Percentiles rank a stretch among this genome's conserved stretches.
Evolutionary conservation across 345 rosid genomes (phyloP).

Genomic region (Aquilaria malaccensis): DNA sequence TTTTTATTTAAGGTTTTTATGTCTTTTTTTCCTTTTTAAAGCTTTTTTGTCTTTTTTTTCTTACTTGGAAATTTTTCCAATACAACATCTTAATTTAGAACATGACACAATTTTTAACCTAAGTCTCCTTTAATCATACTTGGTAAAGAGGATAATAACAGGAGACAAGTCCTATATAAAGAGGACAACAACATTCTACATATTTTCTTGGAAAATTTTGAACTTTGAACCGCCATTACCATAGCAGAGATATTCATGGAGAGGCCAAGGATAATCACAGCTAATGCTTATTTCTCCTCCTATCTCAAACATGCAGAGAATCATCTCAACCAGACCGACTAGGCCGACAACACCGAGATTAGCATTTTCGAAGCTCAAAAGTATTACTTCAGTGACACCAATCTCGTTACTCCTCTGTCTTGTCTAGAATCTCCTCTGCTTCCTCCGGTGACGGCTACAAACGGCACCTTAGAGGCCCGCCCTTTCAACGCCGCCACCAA

Average conservation of each 20-base stretch:
- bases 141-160: no score
- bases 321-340: neutral
- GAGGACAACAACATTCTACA: no score
- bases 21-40: no score
- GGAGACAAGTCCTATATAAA: no score
- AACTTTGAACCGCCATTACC: no score
- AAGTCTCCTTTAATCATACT: no score
- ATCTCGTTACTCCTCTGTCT: constrained; percentile 11
- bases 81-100: no score
- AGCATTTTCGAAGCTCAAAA: constrained; percentile 67
- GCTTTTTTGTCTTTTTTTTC: no score
- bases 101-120: no score
- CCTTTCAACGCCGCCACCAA: constrained; percentile 35
- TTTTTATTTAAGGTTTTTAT: no score
- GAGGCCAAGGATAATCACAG: neutral
- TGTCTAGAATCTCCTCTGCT: constrained; percentile 49
- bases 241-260: neutral
- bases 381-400: constrained; percentile 46
- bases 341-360: constrained; percentile 45
- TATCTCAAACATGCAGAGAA: neutral
- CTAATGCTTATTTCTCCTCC: neutral
- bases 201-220: no score
- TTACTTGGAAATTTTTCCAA: no score
- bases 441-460: constrained; percentile 44
- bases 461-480: constrained; percentile 25